Evolutionary conservation across 2,329 filamentous ascomycete genomes (phyloP), one percentile per base, ranked within the genome.

Genomic region (Scedosporium aurantiacum): DNA sequence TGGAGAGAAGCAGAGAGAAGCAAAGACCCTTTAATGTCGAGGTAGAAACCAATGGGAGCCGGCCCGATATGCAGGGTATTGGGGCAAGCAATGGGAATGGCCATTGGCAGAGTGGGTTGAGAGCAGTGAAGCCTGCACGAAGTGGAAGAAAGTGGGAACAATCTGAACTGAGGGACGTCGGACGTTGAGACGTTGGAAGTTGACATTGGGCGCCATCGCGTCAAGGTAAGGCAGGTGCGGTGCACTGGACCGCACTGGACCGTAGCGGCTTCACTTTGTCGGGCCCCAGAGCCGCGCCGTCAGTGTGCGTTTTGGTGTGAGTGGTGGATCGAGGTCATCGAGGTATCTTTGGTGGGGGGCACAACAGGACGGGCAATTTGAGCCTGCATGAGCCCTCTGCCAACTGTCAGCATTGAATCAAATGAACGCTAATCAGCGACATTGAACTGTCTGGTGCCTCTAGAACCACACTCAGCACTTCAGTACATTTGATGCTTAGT

Each of bases 121-220:
- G 32, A 18, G 57, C 18, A 21, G 25, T 21, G 18, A 16, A 40
- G 37, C 18, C 18, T 54, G 40, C 28, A 37, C 21, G n/a, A 10
- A 45, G 56, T n/a, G 37, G 27, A 28, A n/a, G 25, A 37, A 12
- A 40, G 28, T 54, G n/a, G 16, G 23, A 52, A 32, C 5, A 40
- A 56, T 28, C 4, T 27, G 54, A 27, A n/a, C 27, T n/a, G 23
- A n/a, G 21, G 12, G 47, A n/a, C 52, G 25, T 60, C 28, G 58
- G 58, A 23, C 32, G 32, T 37, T 37, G 32, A 60, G 41, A 50
- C 37, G 50, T 60, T 60, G 58, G 45, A 50, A 45, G 58, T 43
- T n/a, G 47, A 41, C 43, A 55, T 60, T 60, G 58, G 58, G 58
- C 58, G 58, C 32, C 58, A 60, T 60, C 58, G 58, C 58, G 41